Conservation (phyloP, 441 rosid genomes). For the Sinapis alba region DNA sequence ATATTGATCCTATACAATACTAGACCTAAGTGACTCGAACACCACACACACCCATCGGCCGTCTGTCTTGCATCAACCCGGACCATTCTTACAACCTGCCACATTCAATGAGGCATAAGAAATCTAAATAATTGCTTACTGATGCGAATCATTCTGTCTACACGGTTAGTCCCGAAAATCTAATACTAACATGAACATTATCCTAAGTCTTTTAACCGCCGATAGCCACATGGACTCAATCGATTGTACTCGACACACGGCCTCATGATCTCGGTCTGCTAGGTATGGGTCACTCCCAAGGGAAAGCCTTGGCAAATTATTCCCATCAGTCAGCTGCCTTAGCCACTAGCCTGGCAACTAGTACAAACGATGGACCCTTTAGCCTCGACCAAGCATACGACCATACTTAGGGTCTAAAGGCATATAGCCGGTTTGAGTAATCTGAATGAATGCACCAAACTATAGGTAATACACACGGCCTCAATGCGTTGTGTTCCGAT, state of each 20-base stretch:
- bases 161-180: background rate
- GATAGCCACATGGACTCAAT: background rate
- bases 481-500: background rate
- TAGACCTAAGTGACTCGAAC: too few species aligned
- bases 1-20: too few species aligned
- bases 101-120: too few species aligned
- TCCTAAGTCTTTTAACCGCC: background rate
- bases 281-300: background rate
- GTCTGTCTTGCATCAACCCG: too few species aligned
- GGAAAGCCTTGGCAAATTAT: background rate
- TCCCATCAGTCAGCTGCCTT: background rate
- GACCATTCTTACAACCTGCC: too few species aligned
- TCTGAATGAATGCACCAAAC: background rate
- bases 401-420: background rate
- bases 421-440: background rate
- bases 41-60: too few species aligned
- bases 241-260: background rate
- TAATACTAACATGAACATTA: background rate
- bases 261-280: background rate
- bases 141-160: background rate
- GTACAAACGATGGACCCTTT: background rate
- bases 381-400: background rate
- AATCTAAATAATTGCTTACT: too few species aligned
- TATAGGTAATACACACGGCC: background rate
- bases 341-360: background rate